phyloP scores from a whole-genome alignment of 108 stramenopile species.

The Cyclostephanos tholiformis region DNA sequence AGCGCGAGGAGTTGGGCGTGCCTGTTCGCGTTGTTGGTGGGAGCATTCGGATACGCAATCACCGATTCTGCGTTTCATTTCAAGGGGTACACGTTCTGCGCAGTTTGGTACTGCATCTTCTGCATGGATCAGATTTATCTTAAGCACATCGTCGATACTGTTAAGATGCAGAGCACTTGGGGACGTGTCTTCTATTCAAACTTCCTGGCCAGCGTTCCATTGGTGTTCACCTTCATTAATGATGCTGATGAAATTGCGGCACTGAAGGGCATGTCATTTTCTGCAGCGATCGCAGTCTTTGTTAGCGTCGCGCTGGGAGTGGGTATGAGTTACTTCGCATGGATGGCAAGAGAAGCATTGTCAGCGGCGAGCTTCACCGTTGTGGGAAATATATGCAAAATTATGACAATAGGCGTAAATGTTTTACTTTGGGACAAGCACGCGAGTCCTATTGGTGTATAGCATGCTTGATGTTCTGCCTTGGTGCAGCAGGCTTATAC shows the following conservation, averaged over 20 bases:
- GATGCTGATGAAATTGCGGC: conserved; percentile 49
- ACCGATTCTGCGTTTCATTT: conserved; percentile 65
- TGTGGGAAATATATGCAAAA: conserved; percentile 69
- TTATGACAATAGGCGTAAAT: conserved; percentile 60
- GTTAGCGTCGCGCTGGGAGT: conserved; percentile 58
- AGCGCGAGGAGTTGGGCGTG: conserved; percentile 44
- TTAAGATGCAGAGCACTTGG: conserved; percentile 72
- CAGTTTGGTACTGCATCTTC: conserved; percentile 63
- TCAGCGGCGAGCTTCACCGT: conserved; percentile 70
- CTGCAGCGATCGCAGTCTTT: conserved; percentile 46
- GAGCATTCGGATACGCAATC: conserved; percentile 52
- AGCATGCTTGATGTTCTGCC: conserved; percentile 54
- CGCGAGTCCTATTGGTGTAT: conserved; percentile 56
- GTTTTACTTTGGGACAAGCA: conserved; percentile 70
- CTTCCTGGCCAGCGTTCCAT: conserved; percentile 54
- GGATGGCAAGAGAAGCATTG: conserved; percentile 57
- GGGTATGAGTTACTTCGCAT: conserved; percentile 73
- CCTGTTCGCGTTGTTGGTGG: conserved; percentile 45
- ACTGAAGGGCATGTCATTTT: conserved; percentile 30
- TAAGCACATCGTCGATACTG: conserved; percentile 70
- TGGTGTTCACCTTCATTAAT: conserved; percentile 51
- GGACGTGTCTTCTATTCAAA: conserved; percentile 75
- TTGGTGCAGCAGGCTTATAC: conserved; percentile 61
- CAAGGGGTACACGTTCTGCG: conserved; percentile 57
- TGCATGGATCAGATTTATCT: conserved; percentile 71